phyloP scores from a whole-genome alignment of 176 grass and related monocot species.

The Zizania latifolia region DNA sequence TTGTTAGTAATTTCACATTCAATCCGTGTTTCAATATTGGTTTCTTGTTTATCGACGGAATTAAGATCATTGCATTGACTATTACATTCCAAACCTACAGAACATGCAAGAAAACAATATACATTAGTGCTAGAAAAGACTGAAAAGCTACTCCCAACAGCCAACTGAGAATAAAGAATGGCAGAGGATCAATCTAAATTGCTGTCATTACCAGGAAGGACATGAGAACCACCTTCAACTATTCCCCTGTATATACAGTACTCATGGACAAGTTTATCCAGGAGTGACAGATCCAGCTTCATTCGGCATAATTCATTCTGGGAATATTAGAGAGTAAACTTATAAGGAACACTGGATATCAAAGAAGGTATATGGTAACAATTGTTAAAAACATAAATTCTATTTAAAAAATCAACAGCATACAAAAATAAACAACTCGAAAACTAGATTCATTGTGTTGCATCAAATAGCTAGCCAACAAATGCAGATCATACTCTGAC shows the following conservation, averaged over 20 bases:
- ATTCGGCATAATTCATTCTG: conserved; percentile 96
- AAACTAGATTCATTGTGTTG: background rate
- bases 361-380: conserved; percentile 13
- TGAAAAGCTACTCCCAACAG: background rate
- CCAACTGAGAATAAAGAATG: background rate
- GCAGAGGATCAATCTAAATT: conserved; percentile 21
- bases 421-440: background rate
- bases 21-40: conserved; percentile 45
- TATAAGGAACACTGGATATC: background rate
- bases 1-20: conserved; percentile 44
- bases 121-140: conserved; percentile 16
- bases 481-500: background rate
- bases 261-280: conserved; percentile 97
- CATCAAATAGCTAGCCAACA: conserved; percentile 5
- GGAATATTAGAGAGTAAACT: conserved; percentile 24
- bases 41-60: conserved; percentile 24
- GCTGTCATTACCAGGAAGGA: conserved; percentile 46
- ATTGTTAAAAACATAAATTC: conserved; percentile 10
- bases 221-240: conserved; percentile 54
- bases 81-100: conserved; percentile 48
- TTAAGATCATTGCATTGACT: conserved; percentile 44
- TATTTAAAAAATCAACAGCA: background rate
- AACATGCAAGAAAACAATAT: conserved; percentile 23
- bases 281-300: conserved; percentile 77
- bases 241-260: conserved; percentile 97